Evolutionary conservation across 2,329 filamentous ascomycete species (phyloP), one percentile per base, ranked within the genome.

Genomic region (Exophiala bonariae): DNA sequence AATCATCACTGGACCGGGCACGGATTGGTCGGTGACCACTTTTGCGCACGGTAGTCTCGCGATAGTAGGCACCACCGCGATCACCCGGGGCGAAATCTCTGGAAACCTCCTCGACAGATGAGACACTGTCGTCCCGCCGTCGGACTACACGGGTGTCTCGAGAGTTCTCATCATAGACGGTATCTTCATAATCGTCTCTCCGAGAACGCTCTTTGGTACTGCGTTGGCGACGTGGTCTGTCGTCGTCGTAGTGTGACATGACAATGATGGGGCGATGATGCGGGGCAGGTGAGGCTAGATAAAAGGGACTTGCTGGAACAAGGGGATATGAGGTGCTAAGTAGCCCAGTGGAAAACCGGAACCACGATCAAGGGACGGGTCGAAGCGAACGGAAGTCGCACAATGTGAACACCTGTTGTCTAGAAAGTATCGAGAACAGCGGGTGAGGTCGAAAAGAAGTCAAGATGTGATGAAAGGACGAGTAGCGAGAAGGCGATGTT

Each of bases 1-100:
- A 60, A 30, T 63, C 64, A 13, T 64, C 63, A 20, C 55, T 58
- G 8, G 70, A 63, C 44, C 66, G 49, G 11, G 52, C 44, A 31
- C 54, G 48, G 14, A 47, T 49, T 7, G 57, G 64, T 35, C 65
- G 65, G 39, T 49, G 45, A 48, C 65, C 59, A 26, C 58, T 59
- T 39, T 69, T 67, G 39, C 64, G 63, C 35, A 63, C 61, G 7
- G 64, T 62, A 36, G 61, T 58, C 26, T 58, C 58, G 30, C 63
- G 59, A 44, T 57, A 60, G 37, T 58, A 44, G n/a, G 59, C 65
- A 45, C 67, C 64, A 43, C 56, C 61, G 47, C 67, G 65, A 30
- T 78, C 82, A 4, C 84, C 85, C 5, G 89, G 87, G 23, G 88
- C 88, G 61, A 95, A 95, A 59, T 95, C 87, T 57, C 89, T 83